Base-by-base conservation (phyloP, 129 eudicot species). In the Helichrysum umbraculigerum region DNA sequence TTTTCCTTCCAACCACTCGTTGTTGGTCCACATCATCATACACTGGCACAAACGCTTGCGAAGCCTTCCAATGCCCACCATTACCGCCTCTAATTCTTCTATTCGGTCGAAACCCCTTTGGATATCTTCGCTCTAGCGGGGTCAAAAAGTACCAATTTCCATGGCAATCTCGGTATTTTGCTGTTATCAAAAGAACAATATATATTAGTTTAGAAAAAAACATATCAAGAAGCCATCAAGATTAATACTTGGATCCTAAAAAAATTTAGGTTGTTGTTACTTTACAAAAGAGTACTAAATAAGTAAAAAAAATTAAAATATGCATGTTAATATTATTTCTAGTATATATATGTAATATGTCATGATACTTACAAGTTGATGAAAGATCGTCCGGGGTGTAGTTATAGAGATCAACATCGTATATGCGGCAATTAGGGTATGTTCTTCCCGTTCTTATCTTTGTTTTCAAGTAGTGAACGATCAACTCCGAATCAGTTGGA, bases 371-470 rank as follows among this genome's bases (percentile, higher is more conserved):
- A 44, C 52, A 25, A 25, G 52, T 10, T 44, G 15, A 44, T 25
- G 73, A 4, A 64, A 79, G 82, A 16, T 52, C 8, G 1, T 71
- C 17, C 7, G 83, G 83, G 35, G 7, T 8, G 9, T 33, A 17
- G 41, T 72, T 10, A 61, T 79, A 79, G n/a, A 79, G 57, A 35
- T 72, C 4, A 5, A 79, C 78, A 2, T 72, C 78, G 16, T 72
- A 28, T 17, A 72, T 15, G 60, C 73, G 70, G 66, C 71, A 63
- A 0, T n/a, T 25, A 7, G 74, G 78, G 6, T 64, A 59, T 51
- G 19, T 5, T 57, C 1, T 57, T 65, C 76, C 50, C 3, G 39
- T 54, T 10, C 3, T 35, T 12, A 72, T 68, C 52, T 52, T 72
- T 41, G 25, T 52, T 33, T 33, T 72, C 9, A 79, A 39, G 54